phyloP scores from a whole-genome alignment of 2,329 filamentous ascomycete genomes.

The Plectosphaerella sp. region DNA sequence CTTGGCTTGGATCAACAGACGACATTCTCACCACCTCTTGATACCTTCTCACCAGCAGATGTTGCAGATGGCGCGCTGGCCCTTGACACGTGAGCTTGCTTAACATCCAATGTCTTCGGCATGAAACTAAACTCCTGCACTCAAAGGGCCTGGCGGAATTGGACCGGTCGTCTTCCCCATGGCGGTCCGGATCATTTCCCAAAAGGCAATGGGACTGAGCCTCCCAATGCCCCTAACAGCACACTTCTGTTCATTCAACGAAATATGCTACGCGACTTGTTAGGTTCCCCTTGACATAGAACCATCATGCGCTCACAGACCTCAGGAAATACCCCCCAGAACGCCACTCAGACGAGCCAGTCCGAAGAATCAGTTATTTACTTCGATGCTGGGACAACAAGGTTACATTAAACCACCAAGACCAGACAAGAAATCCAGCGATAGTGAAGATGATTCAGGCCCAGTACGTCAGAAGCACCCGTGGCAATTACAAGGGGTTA shows the following conservation, averaged over 20 bases:
- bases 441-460: neutral
- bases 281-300: no score
- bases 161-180: neutral
- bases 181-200: no score
- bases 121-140: neutral
- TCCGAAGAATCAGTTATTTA: neutral
- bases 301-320: no score
- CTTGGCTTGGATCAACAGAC: neutral
- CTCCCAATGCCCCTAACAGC: no score
- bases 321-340: no score
- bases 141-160: neutral
- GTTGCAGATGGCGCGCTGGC: neutral
- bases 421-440: neutral
- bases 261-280: no score
- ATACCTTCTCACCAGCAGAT: neutral
- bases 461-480: neutral
- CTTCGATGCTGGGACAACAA: neutral
- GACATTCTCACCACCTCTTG: neutral
- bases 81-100: neutral
- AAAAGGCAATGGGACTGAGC: no score
- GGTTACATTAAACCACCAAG: neutral
- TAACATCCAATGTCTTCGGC: neutral
- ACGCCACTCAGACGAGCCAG: no score
- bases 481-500: neutral
- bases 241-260: neutral